A percentile compares a stretch with the other conserved stretches of the same genome.
Conservation (phyloP, 768 basidiomycete species). For the Suillus occidentalis region DNA sequence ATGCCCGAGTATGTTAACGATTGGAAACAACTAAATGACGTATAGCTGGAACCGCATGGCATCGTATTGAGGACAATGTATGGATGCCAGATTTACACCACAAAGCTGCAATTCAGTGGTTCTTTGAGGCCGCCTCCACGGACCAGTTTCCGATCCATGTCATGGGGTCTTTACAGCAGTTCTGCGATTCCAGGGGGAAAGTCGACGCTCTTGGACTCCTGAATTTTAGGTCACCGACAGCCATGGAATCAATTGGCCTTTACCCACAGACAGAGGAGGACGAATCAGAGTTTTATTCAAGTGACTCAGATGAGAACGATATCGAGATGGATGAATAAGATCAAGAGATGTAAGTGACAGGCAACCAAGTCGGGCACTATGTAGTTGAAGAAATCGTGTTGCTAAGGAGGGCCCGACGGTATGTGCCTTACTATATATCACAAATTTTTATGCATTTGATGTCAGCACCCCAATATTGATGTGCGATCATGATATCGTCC, state of each 20-base stretch:
- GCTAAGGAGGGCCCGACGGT: not conserved
- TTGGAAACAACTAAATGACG: not conserved
- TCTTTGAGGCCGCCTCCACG: not conserved
- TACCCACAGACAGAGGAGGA: conserved; percentile 1
- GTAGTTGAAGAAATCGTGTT: not conserved
- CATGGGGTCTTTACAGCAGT: not conserved
- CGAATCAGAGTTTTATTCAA: not conserved
- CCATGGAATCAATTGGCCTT: not conserved
- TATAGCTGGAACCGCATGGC: conserved; percentile 10
- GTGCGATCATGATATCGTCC: not conserved
- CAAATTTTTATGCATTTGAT: not conserved
- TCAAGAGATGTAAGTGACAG: not conserved
- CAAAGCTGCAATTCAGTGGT: conserved; percentile 2
- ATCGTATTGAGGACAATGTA: conserved; percentile 10
- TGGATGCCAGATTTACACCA: conserved; percentile 11
- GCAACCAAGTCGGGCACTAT: not conserved
- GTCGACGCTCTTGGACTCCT: conserved; percentile 4
- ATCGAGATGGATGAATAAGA: conserved; percentile 1
- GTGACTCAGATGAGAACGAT: not conserved
- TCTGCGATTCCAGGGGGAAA: not conserved
- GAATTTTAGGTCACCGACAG: not conserved
- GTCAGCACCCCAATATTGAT: not conserved
- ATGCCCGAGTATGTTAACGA: not conserved
- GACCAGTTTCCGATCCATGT: conserved; percentile 2
- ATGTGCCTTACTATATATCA: not conserved